Conservation (phyloP, 345 rosid genomes). For the Aquilaria malaccensis region DNA sequence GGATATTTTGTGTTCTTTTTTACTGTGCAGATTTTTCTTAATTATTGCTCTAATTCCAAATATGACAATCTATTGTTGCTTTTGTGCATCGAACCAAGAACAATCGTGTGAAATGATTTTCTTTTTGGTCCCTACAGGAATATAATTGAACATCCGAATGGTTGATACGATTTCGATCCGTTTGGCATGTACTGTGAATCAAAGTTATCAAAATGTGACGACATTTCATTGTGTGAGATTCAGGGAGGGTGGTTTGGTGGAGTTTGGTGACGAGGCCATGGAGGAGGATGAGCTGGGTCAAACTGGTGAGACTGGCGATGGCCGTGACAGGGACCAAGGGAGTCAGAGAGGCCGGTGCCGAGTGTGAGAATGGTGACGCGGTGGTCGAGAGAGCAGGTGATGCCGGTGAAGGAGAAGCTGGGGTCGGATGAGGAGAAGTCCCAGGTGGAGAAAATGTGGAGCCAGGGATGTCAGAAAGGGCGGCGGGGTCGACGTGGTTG, state of each 20-base stretch:
- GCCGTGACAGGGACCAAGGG: conserved; percentile 38
- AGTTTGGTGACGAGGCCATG: conserved; percentile 61
- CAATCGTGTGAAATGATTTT: no score
- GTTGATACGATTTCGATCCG: conserved; percentile 31
- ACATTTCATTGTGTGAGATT: conserved; percentile 37
- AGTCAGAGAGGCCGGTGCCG: conserved; percentile 29
- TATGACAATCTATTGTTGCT: no score
- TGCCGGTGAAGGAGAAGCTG: conserved; percentile 57
- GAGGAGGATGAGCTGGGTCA: conserved; percentile 69
- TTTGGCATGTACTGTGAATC: conserved; percentile 15
- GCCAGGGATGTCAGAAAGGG: conserved; percentile 62
- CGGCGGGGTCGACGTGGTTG: conserved; percentile 24
- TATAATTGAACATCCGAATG: background rate
- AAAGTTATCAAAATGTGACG: conserved; percentile 1
- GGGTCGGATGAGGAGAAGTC: conserved; percentile 48
- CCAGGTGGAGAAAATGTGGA: conserved; percentile 58
- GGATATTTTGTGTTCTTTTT: no score
- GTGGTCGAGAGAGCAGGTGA: conserved; percentile 44
- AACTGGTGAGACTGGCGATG: conserved; percentile 43
- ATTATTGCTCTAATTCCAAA: no score
- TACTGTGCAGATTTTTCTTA: no score
- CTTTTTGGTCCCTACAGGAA: no score
- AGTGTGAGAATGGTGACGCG: conserved; percentile 42
- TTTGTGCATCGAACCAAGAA: no score
- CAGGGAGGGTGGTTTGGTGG: conserved; percentile 20